These are phyloP conservation scores for Pulicaria dysenterica DNA, from an alignment of 129 eudicot genomes.

Conservation along the genomic window DNA sequence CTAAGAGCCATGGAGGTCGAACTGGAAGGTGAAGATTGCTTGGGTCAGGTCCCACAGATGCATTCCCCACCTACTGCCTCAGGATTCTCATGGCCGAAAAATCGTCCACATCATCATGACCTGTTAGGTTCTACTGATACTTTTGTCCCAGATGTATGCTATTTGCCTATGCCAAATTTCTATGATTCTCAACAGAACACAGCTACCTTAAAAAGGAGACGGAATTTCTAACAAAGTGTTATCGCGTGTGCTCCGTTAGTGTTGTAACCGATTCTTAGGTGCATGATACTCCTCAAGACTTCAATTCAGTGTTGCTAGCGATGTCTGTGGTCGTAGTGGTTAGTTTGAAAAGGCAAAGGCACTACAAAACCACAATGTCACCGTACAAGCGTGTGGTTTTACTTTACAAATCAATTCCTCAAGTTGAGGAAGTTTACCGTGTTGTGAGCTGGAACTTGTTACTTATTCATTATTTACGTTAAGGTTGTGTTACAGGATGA, in stretches of 20 bases:
- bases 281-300: neutral
- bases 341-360: constrained; percentile 3
- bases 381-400: constrained; percentile 12
- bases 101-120: constrained; percentile 31
- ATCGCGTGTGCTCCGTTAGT: constrained; percentile 13
- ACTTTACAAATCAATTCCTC: neutral
- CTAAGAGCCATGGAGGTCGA: constrained; percentile 57
- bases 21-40: constrained; percentile 61
- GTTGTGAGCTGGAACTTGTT: constrained; percentile 19
- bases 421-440: constrained; percentile 13
- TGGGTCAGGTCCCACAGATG: constrained; percentile 74
- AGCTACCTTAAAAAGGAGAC: constrained; percentile 39
- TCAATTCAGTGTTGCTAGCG: constrained; percentile 1
- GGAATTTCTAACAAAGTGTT: constrained; percentile 33
- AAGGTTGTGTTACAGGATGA: neutral
- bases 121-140: constrained; percentile 39
- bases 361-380: neutral
- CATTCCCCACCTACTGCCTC: constrained; percentile 91
- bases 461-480: neutral
- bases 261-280: constrained; percentile 31
- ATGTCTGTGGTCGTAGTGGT: constrained; percentile 16
- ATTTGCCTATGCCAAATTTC: constrained; percentile 31
- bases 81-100: constrained; percentile 68
- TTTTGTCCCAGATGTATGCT: constrained; percentile 74
- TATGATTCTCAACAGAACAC: constrained; percentile 32